Base-by-base conservation (phyloP, 495 filamentous ascomycete genomes). In the Xylaria telfairii region DNA sequence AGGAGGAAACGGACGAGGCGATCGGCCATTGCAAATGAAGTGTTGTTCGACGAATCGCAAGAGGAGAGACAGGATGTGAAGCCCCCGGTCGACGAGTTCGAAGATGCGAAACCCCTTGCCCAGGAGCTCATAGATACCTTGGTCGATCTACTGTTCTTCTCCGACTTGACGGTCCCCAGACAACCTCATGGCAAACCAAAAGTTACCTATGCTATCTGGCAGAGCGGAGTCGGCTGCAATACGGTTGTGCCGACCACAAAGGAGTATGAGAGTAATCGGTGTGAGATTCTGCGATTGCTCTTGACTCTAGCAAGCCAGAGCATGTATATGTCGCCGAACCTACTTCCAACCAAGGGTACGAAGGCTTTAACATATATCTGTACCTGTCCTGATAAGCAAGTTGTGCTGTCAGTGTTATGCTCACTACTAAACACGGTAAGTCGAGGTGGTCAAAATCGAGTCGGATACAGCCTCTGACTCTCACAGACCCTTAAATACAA, bases 141-240 rank as follows among this genome's bases (percentile, higher is more conserved):
- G 28, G 82, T 95, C 66, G 96, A 98, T 75, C 81, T 98, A 62
- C 86, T 98, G 19, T 99, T 99, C 86, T 97, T 92, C 78, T 89
- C 92, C 26, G 92, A 92, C 54, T 92, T 99, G 77, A 97, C 94
- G 0, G 86, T 98, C 9, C 94, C 95, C 0, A 83, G 74, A 68
- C 80, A 84, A 54, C 83, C 81, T 39, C 86, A 90, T 54, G 90
- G 89, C 46, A 93, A 92, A 76, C 85, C 86, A 72, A 97, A 97
- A 78, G 91, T 97, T 47, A 92, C 92, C 17, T 97, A 93, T 82
- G 90, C 94, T 44, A 98, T 99, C 74, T 99, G 96, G 96, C 94
- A 98, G 80, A 98, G 92, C 74, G 96, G 96, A 30, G 95, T 99
- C 57, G 96, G 96, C 2, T 98, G 95, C 81, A 97, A 97, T 78